Conservation (phyloP, 2,329 filamentous ascomycete genomes). For the Trichoderma endophyticum region DNA sequence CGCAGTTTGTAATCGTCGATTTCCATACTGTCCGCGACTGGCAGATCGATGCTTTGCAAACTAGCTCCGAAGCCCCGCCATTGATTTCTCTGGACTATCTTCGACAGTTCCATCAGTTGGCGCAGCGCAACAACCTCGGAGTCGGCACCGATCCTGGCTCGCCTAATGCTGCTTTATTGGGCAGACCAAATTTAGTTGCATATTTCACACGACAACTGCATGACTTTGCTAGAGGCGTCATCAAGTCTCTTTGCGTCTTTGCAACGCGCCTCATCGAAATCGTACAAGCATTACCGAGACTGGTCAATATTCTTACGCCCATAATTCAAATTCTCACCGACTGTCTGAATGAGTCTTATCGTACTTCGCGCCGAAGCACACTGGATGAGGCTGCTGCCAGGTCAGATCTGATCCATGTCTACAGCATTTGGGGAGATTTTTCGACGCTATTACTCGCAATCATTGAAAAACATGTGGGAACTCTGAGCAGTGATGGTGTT, state of each 20-base stretch:
- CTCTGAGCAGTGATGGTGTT: constrained; percentile 46
- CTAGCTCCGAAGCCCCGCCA: constrained; percentile 23
- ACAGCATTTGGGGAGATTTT: constrained; percentile 43
- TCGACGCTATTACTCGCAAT: constrained; percentile 43
- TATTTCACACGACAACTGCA: constrained; percentile 46
- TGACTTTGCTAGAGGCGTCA: constrained; percentile 39
- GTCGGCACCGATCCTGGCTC: constrained; percentile 20
- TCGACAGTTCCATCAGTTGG: constrained; percentile 38
- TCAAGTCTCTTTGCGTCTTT: constrained; percentile 43
- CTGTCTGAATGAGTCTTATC: constrained; percentile 32
- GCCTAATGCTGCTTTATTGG: constrained; percentile 13
- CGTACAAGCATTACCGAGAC: constrained; percentile 45
- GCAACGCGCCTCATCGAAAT: constrained; percentile 39
- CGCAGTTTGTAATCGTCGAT: constrained; percentile 52
- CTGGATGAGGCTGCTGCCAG: constrained; percentile 27
- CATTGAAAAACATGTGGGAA: constrained; percentile 56
- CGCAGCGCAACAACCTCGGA: constrained; percentile 22
- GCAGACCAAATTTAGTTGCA: constrained; percentile 23
- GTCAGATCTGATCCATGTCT: constrained; percentile 38
- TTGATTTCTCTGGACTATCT: constrained; percentile 41
- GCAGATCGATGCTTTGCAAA: neutral
- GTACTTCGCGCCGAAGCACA: constrained; percentile 23
- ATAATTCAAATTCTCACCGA: constrained; percentile 36
- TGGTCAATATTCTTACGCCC: constrained; percentile 42
- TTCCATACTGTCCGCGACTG: constrained; percentile 23